Conservation (phyloP, 805 yeast genomes). For the Candida ovalis region DNA sequence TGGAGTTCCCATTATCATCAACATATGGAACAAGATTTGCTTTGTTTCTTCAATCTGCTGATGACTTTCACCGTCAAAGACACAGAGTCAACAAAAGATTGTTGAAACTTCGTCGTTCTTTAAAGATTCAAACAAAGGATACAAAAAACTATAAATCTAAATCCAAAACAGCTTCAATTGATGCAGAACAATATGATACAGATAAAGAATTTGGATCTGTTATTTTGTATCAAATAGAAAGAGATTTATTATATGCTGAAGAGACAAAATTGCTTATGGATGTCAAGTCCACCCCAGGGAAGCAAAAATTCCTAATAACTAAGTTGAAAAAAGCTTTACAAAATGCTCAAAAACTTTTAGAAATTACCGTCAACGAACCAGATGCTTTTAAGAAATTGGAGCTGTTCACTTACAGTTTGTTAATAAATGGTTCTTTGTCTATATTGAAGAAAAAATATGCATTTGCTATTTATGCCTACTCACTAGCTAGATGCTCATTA, state of each 20-base stretch:
- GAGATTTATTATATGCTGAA: constrained; percentile 67
- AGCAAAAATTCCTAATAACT: constrained; percentile 52
- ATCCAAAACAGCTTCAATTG: constrained; percentile 44
- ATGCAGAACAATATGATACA: constrained; percentile 44
- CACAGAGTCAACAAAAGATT: constrained; percentile 55
- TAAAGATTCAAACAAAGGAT: constrained; percentile 61
- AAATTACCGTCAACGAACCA: constrained; percentile 37
- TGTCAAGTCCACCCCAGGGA: constrained; percentile 43
- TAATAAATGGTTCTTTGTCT: constrained; percentile 37
- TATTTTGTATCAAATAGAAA: constrained; percentile 66
- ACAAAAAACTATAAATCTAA: constrained; percentile 56
- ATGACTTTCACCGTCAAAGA: constrained; percentile 70
- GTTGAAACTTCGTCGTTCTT: constrained; percentile 59
- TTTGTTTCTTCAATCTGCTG: constrained; percentile 60
- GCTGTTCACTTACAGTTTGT: constrained; percentile 32
- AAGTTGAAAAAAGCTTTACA: constrained; percentile 63
- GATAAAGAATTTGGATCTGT: constrained; percentile 55
- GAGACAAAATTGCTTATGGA: constrained; percentile 57
- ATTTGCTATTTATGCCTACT: constrained; percentile 45
- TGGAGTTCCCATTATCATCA: constrained; percentile 44
- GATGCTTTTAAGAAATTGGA: constrained; percentile 33
- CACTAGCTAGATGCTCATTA: constrained; percentile 60
- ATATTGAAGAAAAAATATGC: constrained; percentile 55
- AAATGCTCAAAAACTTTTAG: constrained; percentile 40
- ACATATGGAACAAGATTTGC: constrained; percentile 57